phyloP scores from a whole-genome alignment of 176 grass and related monocot genomes.

The Musa beccarii region DNA sequence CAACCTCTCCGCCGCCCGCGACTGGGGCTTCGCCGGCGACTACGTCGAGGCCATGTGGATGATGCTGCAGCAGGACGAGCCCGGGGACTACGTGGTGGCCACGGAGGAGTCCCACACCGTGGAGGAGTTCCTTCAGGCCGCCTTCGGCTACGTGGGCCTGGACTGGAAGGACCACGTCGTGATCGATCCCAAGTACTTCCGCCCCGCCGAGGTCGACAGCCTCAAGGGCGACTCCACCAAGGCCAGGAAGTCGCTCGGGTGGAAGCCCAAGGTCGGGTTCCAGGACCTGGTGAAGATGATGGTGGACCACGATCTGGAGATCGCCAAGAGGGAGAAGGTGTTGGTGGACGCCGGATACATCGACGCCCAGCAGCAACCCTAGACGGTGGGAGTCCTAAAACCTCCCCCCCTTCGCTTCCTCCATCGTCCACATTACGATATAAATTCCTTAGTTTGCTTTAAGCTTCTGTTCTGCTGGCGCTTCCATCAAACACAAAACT shows the following conservation, averaged over 20 bases:
- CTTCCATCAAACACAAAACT: too few species aligned
- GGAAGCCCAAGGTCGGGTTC: constrained; percentile 93
- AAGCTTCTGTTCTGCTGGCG: too few species aligned
- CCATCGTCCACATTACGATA: too few species aligned
- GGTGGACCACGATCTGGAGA: constrained; percentile 79
- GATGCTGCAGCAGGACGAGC: constrained; percentile 90
- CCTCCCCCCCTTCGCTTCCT: too few species aligned
- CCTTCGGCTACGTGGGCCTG: constrained; percentile 67
- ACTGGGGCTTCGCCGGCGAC: constrained; percentile 94
- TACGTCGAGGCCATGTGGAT: constrained; percentile 99
- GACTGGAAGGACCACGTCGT: constrained; percentile 94
- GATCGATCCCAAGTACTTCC: constrained; percentile 88
- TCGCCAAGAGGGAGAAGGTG: constrained; percentile 85
- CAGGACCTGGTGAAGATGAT: constrained; percentile 87
- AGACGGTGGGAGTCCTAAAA: constrained; percentile 2
- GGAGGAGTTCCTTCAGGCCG: constrained; percentile 70
- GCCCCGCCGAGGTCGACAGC: constrained; percentile 82
- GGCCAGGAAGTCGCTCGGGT: constrained; percentile 48
- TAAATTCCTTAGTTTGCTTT: too few species aligned
- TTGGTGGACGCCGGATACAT: constrained; percentile 79
- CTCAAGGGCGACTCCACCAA: constrained; percentile 80
- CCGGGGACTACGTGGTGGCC: constrained; percentile 76
- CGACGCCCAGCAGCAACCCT: constrained; percentile 88
- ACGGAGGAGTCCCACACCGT: constrained; percentile 81
- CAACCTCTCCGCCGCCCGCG: constrained; percentile 76